Percentiles rank a stretch among this genome's conserved stretches.
Evolutionary conservation across 1,139 yeast species (phyloP).

Genomic region (Magnusiomyces ingens): DNA sequence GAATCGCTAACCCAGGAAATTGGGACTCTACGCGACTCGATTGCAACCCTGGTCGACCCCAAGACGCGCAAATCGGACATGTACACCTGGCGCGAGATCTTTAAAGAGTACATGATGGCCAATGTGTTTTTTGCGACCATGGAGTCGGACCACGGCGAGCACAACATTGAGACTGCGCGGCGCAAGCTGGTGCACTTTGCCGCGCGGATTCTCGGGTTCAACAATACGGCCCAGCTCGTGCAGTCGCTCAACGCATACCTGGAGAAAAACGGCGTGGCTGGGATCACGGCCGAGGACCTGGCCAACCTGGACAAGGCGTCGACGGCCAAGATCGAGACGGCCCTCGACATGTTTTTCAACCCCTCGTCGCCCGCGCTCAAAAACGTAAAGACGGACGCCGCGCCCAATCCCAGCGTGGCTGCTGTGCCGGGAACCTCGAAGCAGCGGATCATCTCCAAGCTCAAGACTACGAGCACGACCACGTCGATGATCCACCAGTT

Average conservation of each 20-base stretch:
- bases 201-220: constrained; percentile 38
- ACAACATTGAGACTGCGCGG: constrained; percentile 34
- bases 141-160: constrained; percentile 43
- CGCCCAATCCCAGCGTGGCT: not conserved
- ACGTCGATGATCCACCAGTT: constrained; percentile 37
- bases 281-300: not conserved
- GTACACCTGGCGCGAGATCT: constrained; percentile 66
- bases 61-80: constrained; percentile 43
- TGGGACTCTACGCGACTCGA: constrained; percentile 37
- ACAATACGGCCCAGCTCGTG: constrained; percentile 16
- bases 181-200: constrained; percentile 39
- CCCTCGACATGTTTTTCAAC: not conserved
- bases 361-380: not conserved
- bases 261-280: not conserved
- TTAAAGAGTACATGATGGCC: constrained; percentile 56
- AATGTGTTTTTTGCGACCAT: constrained; percentile 58
- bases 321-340: constrained; percentile 2
- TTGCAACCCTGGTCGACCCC: constrained; percentile 40
- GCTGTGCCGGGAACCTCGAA: not conserved
- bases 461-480: not conserved
- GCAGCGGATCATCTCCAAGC: not conserved
- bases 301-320: constrained; percentile 4
- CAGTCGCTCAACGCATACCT: not conserved
- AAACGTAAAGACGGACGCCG: not conserved
- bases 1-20: constrained; percentile 41